phyloP scores from a whole-genome alignment of 495 filamentous ascomycete species.

The Trichoderma reesei region DNA sequence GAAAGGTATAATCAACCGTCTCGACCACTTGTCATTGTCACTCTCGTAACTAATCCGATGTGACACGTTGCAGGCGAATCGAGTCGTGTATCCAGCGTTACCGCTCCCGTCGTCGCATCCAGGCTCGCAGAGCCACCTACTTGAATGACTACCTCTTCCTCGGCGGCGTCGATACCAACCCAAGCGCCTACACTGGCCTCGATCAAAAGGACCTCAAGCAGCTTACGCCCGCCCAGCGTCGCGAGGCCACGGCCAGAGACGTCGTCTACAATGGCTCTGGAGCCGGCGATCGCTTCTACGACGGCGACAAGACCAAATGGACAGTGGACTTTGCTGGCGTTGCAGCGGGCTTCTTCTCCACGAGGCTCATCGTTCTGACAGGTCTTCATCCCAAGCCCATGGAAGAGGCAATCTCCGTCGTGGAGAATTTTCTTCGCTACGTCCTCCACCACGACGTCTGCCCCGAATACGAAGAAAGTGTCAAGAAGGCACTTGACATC shows the following conservation, averaged over 20 bases:
- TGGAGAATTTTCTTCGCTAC: slow-evolving; percentile 86
- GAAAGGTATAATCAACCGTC: slow-evolving; percentile 23
- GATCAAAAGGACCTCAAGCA: slow-evolving; percentile 41
- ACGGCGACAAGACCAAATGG: slow-evolving; percentile 44
- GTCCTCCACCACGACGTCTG: slow-evolving; percentile 75
- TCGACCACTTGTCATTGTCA: background rate
- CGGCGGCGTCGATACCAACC: slow-evolving; percentile 65
- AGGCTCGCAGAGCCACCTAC: slow-evolving; percentile 46
- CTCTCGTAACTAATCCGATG: background rate
- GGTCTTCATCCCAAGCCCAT: slow-evolving; percentile 12
- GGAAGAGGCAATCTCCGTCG: slow-evolving; percentile 33
- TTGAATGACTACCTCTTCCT: slow-evolving; percentile 74
- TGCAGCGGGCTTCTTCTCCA: slow-evolving; percentile 61
- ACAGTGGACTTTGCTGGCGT: slow-evolving; percentile 72
- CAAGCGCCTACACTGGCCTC: slow-evolving; percentile 56
- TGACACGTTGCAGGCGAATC: slow-evolving; percentile 49
- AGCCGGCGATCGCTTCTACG: slow-evolving; percentile 31
- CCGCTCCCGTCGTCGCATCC: slow-evolving; percentile 61
- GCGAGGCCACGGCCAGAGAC: slow-evolving; percentile 50
- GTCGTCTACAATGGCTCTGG: slow-evolving; percentile 41
- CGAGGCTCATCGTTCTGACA: slow-evolving; percentile 15
- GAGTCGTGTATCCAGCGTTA: slow-evolving; percentile 81
- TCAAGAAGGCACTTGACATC: slow-evolving; percentile 53
- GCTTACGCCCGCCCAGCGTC: slow-evolving; percentile 33
- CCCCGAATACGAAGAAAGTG: slow-evolving; percentile 60